Evolutionary conservation across 2,329 filamentous ascomycete species (phyloP), one percentile per base, ranked within the genome.

Genomic region (Colletotrichum orchidophilum): DNA sequence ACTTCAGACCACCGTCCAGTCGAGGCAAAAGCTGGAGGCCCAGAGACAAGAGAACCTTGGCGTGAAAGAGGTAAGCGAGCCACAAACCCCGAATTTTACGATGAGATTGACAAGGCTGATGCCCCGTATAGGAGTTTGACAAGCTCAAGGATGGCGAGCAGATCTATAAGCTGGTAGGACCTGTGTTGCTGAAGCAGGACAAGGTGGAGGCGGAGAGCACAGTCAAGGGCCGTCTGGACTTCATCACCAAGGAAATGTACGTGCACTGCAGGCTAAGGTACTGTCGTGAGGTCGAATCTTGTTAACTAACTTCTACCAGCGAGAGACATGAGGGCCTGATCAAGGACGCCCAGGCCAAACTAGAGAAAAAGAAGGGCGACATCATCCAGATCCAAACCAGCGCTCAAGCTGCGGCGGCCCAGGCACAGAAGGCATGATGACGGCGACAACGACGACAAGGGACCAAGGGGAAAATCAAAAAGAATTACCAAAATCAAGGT

Each of bases 111-210:
- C 13, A 11, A 13, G 15, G n/a, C 46, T 66, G 5, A 69, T 7
- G 1, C 2, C 9, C 1, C 31, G 18, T 18, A 39, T 74, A 96
- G 92, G 96, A 98, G 82, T 98, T 98, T 81, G 87, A 90, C 50
- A 87, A 88, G 64, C 87, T 98, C 70, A 89, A 91, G 76, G 92
- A 95, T 46, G 93, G 92, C 76, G 93, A 97, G 78, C 94, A 91
- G 74, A 97, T 99, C 81, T 99, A 97, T 89, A 99, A 98, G 83
- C 90, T 98, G 52, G 91, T 97, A 57, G 96, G 96, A 0, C 96
- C 96, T 0, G 94, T 98, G 7, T 85, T 99, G 46, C 83, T 99
- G 78, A 98, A 98, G 87, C 96, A 99, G 82, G 96, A 98, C 69
- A 95, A 94, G 81, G 85, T 90, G 1, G 96, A 99, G 80, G 96